Percentiles rank a stretch among this genome's conserved stretches.
phyloP scores from a whole-genome alignment of 495 filamentous ascomycete genomes.

The Aspergillus heteromorphus region DNA sequence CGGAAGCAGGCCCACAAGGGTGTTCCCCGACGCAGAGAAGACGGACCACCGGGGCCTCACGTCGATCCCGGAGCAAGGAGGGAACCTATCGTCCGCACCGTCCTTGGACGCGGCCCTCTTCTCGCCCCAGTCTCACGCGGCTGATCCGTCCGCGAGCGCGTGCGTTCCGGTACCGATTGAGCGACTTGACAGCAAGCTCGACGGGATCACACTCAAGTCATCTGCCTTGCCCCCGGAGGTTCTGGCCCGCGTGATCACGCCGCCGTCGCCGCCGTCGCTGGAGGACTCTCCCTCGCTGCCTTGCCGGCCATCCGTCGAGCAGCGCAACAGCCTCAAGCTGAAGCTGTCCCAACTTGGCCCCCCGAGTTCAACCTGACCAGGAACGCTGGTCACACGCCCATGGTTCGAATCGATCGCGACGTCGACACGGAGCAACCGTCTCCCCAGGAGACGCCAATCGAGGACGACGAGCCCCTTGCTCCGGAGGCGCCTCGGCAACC shows the following conservation, averaged over 20 bases:
- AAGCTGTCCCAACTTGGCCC: constrained; percentile 38
- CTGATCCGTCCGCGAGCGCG: constrained; percentile 15
- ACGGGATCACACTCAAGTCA: constrained; percentile 46
- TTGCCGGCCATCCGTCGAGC: constrained; percentile 23
- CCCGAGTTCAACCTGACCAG: constrained; percentile 35
- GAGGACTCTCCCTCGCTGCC: constrained; percentile 24
- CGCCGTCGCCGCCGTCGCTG: constrained; percentile 34
- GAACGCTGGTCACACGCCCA: constrained; percentile 45
- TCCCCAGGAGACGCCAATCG: constrained; percentile 19
- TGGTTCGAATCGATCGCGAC: constrained; percentile 39
- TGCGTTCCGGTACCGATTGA: constrained; percentile 42
- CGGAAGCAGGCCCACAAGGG: constrained; percentile 36
- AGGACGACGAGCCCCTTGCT: constrained; percentile 26
- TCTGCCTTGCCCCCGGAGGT: constrained; percentile 39
- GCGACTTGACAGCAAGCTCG: constrained; percentile 43
- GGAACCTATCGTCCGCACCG: constrained; percentile 14
- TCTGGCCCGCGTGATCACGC: constrained; percentile 42
- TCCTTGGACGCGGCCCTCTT: constrained; percentile 44
- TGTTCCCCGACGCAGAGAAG: constrained; percentile 34
- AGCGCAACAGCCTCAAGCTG: constrained; percentile 35
- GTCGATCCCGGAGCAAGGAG: constrained; percentile 22
- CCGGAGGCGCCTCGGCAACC: constrained; percentile 32
- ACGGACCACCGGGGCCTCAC: constrained; percentile 17
- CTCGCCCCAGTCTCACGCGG: constrained; percentile 30
- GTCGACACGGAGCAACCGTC: constrained; percentile 25